Evolutionary conservation across 768 basidiomycete genomes (phyloP).

Genomic region (Macrolepiota dolichaula): DNA sequence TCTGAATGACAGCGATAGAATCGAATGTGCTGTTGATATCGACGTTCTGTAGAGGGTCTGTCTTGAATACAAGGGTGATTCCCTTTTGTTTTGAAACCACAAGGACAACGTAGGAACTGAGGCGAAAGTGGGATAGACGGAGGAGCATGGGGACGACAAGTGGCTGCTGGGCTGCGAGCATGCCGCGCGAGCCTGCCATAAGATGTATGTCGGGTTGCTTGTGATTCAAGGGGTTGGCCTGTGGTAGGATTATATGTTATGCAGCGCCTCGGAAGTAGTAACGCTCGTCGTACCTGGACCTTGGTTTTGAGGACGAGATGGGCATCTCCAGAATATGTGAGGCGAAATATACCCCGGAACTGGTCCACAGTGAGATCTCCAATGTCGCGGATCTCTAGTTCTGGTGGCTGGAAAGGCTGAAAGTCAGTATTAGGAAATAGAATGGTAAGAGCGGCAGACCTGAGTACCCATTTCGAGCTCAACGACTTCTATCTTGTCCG

Average conservation of each 20-base stretch:
- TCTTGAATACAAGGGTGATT: conserved; percentile 99
- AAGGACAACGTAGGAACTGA: conserved; percentile 94
- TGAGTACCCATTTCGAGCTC: conserved; percentile 99
- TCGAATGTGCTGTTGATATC: conserved; percentile 98
- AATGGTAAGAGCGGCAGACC: conserved; percentile 39
- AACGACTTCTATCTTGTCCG: conserved; percentile 95
- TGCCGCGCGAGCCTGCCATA: conserved; percentile 77
- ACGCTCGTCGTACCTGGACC: conserved; percentile 66
- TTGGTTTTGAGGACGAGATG: conserved; percentile 85
- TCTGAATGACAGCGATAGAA: conserved; percentile 95
- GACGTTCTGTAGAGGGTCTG: conserved; percentile 96
- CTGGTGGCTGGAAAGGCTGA: conserved; percentile 69
- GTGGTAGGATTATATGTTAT: conserved; percentile 1
- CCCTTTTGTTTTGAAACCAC: conserved; percentile 98
- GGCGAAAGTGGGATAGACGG: conserved; percentile 90
- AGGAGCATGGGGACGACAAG: conserved; percentile 98
- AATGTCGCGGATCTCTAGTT: conserved; percentile 95
- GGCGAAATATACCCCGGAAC: conserved; percentile 93
- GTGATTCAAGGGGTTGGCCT: conserved; percentile 95
- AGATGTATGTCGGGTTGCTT: conserved; percentile 89
- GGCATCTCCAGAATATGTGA: conserved; percentile 94
- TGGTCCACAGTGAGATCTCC: conserved; percentile 95
- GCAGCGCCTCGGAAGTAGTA: background rate
- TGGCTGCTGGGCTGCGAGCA: conserved; percentile 92
- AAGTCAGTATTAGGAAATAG: conserved; percentile 1